phyloP scores from a whole-genome alignment of 75 land plant genomes.

The Larix kaempferi region DNA sequence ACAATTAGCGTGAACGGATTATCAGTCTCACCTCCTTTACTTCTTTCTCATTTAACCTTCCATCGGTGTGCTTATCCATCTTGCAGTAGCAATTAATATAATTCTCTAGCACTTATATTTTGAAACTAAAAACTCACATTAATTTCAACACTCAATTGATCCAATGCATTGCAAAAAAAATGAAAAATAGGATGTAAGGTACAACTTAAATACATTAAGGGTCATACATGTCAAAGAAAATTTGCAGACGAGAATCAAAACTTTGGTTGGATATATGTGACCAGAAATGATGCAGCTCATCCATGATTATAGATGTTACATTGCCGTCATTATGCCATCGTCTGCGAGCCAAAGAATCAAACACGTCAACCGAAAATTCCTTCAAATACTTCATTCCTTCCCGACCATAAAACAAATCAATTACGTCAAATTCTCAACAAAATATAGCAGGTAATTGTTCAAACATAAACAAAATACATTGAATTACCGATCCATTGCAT shows the following conservation, averaged over 20 bases:
- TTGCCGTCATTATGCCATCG: too few relatives aligned
- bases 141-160: background rate
- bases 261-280: constrained; percentile 78
- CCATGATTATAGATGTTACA: constrained; percentile 54
- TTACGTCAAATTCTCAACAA: background rate
- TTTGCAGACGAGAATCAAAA: constrained; percentile 94
- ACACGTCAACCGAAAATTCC: constrained; percentile 83
- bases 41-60: too few relatives aligned
- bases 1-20: too few relatives aligned
- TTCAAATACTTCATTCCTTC: constrained; percentile 94
- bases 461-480: background rate
- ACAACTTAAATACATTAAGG: background rate
- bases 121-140: background rate
- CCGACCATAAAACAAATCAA: background rate
- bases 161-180: too few relatives aligned
- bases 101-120: too few relatives aligned
- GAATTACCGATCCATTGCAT: constrained; percentile 88
- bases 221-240: constrained; percentile 93
- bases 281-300: constrained; percentile 84
- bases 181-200: background rate
- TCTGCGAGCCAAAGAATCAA: constrained; percentile 71
- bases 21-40: too few relatives aligned
- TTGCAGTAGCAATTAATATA: too few relatives aligned
- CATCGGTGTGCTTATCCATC: too few relatives aligned
- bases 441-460: background rate